Evolutionary conservation across 2,329 filamentous ascomycete genomes (phyloP).

Genomic region (Sordariomycetes sp.): DNA sequence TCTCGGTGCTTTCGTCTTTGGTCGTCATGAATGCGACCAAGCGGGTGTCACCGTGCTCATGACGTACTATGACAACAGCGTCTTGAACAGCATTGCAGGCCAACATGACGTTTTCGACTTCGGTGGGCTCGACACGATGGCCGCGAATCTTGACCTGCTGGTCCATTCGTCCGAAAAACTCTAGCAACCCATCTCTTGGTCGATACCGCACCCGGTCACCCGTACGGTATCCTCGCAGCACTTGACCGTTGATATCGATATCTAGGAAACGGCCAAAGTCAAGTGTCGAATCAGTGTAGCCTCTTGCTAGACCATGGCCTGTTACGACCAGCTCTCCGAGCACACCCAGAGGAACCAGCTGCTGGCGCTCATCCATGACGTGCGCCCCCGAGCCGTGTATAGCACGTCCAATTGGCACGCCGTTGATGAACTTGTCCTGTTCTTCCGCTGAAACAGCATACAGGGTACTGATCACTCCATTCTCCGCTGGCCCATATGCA

Average conservation of each 20-base stretch:
- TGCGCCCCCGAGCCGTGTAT: conserved; percentile 12
- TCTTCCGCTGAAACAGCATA: conserved; percentile 5
- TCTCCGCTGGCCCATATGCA: conserved; percentile 11
- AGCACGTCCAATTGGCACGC: conserved; percentile 11
- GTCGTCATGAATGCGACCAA: conserved; percentile 6
- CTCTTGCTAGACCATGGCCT: conserved; percentile 13
- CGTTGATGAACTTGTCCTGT: conserved; percentile 4
- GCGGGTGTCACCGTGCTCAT: conserved; percentile 3
- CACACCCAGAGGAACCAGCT: conserved; percentile 13
- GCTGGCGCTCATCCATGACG: conserved; percentile 13
- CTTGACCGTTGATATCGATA: no score
- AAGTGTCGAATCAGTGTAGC: no score
- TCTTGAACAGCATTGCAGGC: conserved; percentile 10
- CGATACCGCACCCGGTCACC: conserved; percentile 29
- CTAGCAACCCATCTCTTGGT: background rate
- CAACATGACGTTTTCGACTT: no score
- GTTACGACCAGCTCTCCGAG: conserved; percentile 17
- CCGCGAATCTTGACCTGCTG: conserved; percentile 42
- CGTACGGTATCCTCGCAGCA: conserved; percentile 22
- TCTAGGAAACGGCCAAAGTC: no score
- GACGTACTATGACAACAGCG: conserved; percentile 8
- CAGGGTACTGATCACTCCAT: conserved; percentile 8
- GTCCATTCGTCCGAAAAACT: conserved; percentile 3
- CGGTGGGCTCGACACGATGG: conserved; percentile 33
- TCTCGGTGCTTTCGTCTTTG: no score